These are phyloP conservation scores for Metschnikowia dekortorum DNA, from an alignment of 805 yeast species.

Conservation along the genomic window DNA sequence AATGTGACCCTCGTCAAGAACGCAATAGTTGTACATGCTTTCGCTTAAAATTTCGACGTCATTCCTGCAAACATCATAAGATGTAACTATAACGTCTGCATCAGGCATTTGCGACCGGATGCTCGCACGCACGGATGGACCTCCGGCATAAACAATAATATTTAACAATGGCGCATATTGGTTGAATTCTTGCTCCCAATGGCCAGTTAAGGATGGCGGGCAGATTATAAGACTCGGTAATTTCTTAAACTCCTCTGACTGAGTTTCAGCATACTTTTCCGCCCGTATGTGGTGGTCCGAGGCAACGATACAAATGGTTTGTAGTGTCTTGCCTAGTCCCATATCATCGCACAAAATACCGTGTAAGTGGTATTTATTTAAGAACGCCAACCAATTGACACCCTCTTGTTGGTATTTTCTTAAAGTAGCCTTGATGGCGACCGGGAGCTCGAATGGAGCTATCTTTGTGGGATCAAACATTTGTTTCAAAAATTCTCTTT, in stretches of 20 bases:
- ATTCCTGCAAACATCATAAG: conserved; percentile 94
- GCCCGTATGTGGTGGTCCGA: conserved; percentile 89
- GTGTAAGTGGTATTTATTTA: conserved; percentile 91
- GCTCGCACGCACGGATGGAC: conserved; percentile 65
- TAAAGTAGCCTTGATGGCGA: conserved; percentile 85
- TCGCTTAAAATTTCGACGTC: conserved; percentile 63
- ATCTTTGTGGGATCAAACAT: conserved; percentile 97
- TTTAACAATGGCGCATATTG: conserved; percentile 86
- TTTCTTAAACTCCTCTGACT: conserved; percentile 61
- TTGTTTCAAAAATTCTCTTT: conserved; percentile 89
- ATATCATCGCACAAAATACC: conserved; percentile 98
- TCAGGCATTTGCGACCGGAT: conserved; percentile 48
- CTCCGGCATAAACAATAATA: conserved; percentile 88
- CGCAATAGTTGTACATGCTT: conserved; percentile 85
- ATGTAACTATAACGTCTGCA: conserved; percentile 87
- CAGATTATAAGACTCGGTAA: conserved; percentile 86
- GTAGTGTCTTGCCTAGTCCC: conserved; percentile 97
- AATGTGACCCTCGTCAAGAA: conserved; percentile 95
- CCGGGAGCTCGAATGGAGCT: conserved; percentile 82
- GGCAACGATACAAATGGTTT: conserved; percentile 93
- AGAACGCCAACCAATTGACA: conserved; percentile 94
- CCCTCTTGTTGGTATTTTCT: conserved; percentile 98
- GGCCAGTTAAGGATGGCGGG: conserved; percentile 97
- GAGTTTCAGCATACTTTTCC: conserved; percentile 59
- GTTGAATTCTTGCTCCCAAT: conserved; percentile 94